Conservation (phyloP, 1,284 basidiomycete genomes). For the Peniophora sp. region DNA sequence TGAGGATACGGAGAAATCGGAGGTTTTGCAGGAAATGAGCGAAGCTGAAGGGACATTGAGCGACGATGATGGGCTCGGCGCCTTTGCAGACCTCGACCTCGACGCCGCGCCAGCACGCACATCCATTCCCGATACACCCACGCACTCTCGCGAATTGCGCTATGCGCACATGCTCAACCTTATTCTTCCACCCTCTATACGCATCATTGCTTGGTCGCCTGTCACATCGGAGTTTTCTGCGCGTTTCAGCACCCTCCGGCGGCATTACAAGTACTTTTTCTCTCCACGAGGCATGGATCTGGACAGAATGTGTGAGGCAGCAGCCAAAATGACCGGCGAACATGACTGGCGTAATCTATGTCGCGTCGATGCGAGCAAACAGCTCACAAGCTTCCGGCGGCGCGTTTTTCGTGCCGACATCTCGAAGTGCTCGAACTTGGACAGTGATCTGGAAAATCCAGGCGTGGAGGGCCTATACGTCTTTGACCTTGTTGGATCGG, state of each 20-base stretch:
- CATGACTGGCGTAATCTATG: slow-evolving; percentile 97
- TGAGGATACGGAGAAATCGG: slow-evolving; percentile 1
- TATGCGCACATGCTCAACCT: slow-evolving; percentile 84
- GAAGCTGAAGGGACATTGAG: slow-evolving; percentile 1
- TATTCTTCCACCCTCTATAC: slow-evolving; percentile 85
- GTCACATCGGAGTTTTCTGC: slow-evolving; percentile 79
- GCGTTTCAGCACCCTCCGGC: slow-evolving; percentile 78
- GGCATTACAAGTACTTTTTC: slow-evolving; percentile 99
- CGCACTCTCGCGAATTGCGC: slow-evolving; percentile 49
- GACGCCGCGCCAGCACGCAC: slow-evolving; percentile 14
- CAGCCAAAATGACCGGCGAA: slow-evolving; percentile 69
- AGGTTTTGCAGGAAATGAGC: not conserved
- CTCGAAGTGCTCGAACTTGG: slow-evolving; percentile 17
- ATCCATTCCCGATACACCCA: slow-evolving; percentile 8
- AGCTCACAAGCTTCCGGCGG: slow-evolving; percentile 75
- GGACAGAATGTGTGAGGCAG: slow-evolving; percentile 71
- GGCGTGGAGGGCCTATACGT: slow-evolving; percentile 48
- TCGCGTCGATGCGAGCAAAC: slow-evolving; percentile 92
- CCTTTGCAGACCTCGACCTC: slow-evolving; percentile 21
- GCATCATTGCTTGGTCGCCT: slow-evolving; percentile 94
- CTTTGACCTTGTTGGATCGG: slow-evolving; percentile 82
- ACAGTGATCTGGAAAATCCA: slow-evolving; percentile 17
- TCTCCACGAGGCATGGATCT: slow-evolving; percentile 59
- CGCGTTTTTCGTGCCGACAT: slow-evolving; percentile 63
- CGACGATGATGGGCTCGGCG: slow-evolving; percentile 15